Evolutionary conservation across 2,329 filamentous ascomycete species (phyloP).

Genomic region (Claviceps sp.): DNA sequence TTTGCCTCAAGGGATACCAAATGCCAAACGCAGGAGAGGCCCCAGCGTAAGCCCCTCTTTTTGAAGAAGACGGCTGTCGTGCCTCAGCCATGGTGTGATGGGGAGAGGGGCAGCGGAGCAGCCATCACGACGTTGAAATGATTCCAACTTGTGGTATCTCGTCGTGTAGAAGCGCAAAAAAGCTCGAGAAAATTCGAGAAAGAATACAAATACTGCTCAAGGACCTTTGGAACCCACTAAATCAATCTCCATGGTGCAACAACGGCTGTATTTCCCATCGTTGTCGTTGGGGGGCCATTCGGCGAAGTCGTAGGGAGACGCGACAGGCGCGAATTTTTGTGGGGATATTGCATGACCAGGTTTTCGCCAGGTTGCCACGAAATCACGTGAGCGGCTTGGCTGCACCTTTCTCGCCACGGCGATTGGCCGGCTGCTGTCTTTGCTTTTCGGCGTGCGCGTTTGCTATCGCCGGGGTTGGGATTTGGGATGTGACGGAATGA

Average conservation of each 20-base stretch:
- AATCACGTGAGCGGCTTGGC: conserved; percentile 26
- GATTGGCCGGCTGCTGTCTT: background rate
- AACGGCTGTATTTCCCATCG: conserved; percentile 5
- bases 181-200: conserved; percentile 12
- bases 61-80: conserved; percentile 9
- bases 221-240: conserved; percentile 6
- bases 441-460: background rate
- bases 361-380: conserved; percentile 28
- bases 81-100: conserved; percentile 5
- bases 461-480: no score
- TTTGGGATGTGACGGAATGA: no score
- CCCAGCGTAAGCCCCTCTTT: conserved; percentile 4
- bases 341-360: conserved; percentile 17
- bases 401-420: background rate
- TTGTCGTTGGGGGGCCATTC: conserved; percentile 22
- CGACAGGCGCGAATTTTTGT: conserved; percentile 28
- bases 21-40: background rate
- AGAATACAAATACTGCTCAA: background rate
- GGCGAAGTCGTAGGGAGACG: conserved; percentile 29
- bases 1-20: conserved; percentile 1
- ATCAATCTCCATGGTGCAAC: conserved; percentile 16
- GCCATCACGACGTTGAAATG: conserved; percentile 6
- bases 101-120: conserved; percentile 9
- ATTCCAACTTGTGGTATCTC: conserved; percentile 9
- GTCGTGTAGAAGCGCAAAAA: conserved; percentile 8